A percentile compares a stretch with the other conserved stretches of the same genome.
Evolutionary conservation across 2,329 filamentous ascomycete species (phyloP).

Genomic region (Pseudogymnoascus sp.): DNA sequence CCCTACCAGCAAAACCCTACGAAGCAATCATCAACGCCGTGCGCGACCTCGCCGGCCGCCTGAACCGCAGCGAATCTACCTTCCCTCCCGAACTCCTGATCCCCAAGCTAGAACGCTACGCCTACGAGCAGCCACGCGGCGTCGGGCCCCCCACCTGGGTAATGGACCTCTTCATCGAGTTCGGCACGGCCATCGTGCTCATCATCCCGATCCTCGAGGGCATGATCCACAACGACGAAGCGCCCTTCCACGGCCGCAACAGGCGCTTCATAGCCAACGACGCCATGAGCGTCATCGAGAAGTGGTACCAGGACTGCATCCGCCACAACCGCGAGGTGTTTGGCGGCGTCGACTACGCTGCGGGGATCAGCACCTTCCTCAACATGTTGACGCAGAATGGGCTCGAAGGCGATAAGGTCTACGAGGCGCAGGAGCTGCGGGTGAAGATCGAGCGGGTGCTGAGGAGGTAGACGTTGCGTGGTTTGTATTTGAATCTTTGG

Average conservation of each 20-base stretch:
- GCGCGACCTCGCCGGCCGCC: conserved; percentile 58
- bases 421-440: conserved; percentile 35
- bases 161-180: conserved; percentile 57
- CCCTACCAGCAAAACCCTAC: conserved; percentile 52
- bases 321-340: conserved; percentile 49
- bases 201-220: conserved; percentile 56
- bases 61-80: conserved; percentile 58
- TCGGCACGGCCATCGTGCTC: conserved; percentile 55
- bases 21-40: conserved; percentile 62
- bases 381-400: conserved; percentile 38
- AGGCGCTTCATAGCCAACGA: conserved; percentile 53
- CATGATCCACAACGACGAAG: conserved; percentile 61
- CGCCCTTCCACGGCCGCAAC: conserved; percentile 54
- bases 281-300: conserved; percentile 52
- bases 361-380: conserved; percentile 39
- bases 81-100: conserved; percentile 58
- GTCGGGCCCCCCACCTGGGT: conserved; percentile 36
- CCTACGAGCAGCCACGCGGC: conserved; percentile 52
- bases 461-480: conserved; percentile 25
- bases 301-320: conserved; percentile 54
- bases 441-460: conserved; percentile 35
- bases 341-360: conserved; percentile 53
- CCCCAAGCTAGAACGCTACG: conserved; percentile 57
- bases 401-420: conserved; percentile 33
- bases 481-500: conserved; percentile 1